Evolutionary conservation across 2,329 filamentous ascomycete genomes (phyloP).

Genomic region (Pseudogymnoascus verrucosus): DNA sequence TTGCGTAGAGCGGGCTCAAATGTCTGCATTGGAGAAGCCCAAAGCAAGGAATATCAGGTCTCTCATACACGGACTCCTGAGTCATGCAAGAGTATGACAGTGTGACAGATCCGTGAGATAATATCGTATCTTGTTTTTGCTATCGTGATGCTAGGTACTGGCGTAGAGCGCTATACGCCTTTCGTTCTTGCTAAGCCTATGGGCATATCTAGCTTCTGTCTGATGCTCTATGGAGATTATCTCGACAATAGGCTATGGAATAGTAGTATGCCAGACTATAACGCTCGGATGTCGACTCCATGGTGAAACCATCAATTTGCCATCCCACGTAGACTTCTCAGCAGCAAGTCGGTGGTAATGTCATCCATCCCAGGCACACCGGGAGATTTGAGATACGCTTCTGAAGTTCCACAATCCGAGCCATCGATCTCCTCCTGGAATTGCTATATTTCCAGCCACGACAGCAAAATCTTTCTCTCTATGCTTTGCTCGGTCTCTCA

Average conservation of each 20-base stretch:
- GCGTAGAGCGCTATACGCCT: constrained; percentile 51
- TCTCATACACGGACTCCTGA: constrained; percentile 13
- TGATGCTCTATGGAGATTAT: constrained; percentile 59
- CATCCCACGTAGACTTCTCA: constrained; percentile 4
- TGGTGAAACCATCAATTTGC: background rate
- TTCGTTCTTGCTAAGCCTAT: constrained; percentile 39
- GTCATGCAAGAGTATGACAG: constrained; percentile 29
- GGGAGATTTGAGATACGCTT: background rate
- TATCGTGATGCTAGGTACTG: constrained; percentile 71
- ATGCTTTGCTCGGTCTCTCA: background rate
- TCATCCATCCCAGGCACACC: background rate
- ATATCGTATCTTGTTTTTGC: constrained; percentile 46
- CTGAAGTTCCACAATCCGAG: background rate
- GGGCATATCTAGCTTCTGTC: constrained; percentile 32
- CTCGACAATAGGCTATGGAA: constrained; percentile 57
- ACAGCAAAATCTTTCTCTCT: background rate
- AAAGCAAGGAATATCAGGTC: constrained; percentile 1
- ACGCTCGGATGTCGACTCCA: constrained; percentile 17
- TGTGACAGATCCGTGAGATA: constrained; percentile 29
- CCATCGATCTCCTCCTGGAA: background rate
- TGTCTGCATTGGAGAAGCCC: background rate
- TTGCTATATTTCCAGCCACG: background rate
- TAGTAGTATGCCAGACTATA: constrained; percentile 30
- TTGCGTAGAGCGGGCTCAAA: constrained; percentile 1
- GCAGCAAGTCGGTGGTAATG: background rate